Conservation (phyloP, 108 stramenopile species). For the Conticribra weissflogii region DNA sequence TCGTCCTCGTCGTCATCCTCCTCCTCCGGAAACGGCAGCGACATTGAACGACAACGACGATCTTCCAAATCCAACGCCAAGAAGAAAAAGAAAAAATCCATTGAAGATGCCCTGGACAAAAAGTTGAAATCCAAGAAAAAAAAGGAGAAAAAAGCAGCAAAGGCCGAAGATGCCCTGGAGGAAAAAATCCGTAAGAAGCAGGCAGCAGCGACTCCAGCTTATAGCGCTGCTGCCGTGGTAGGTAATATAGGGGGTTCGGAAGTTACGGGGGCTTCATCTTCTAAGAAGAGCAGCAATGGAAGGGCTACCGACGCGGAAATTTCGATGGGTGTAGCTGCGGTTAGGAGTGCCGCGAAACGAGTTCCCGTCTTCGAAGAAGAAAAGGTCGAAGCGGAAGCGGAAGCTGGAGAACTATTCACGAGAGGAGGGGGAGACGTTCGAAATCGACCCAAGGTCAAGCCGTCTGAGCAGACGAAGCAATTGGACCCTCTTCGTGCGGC, state of each 20-base stretch:
- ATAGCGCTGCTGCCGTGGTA: not conserved
- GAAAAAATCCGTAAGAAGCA: constrained; percentile 24
- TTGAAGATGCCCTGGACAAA: not conserved
- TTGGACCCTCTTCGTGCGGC: constrained; percentile 25
- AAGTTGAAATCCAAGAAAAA: constrained; percentile 9
- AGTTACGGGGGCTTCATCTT: not conserved
- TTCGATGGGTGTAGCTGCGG: not conserved
- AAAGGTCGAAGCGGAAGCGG: not conserved
- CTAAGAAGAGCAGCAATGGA: not conserved
- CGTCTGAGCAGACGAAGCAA: not conserved
- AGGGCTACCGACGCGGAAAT: not conserved
- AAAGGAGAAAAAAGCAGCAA: constrained; percentile 19
- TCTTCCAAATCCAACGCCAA: not conserved
- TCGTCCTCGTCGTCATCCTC: not conserved
- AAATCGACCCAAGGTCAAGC: constrained; percentile 13
- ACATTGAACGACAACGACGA: not conserved
- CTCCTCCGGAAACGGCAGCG: not conserved
- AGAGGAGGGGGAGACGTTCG: constrained; percentile 38
- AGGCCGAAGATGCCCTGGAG: constrained; percentile 27
- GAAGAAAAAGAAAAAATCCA: not conserved
- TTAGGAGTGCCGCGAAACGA: not conserved
- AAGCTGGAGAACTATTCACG: constrained; percentile 4
- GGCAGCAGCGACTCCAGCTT: constrained; percentile 1
- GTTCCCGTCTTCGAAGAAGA: not conserved
- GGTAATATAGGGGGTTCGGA: not conserved